A percentile compares a stretch with the other conserved stretches of the same genome.
Conservation (phyloP, 2,329 filamentous ascomycete genomes). For the Escovopsis sp. region DNA sequence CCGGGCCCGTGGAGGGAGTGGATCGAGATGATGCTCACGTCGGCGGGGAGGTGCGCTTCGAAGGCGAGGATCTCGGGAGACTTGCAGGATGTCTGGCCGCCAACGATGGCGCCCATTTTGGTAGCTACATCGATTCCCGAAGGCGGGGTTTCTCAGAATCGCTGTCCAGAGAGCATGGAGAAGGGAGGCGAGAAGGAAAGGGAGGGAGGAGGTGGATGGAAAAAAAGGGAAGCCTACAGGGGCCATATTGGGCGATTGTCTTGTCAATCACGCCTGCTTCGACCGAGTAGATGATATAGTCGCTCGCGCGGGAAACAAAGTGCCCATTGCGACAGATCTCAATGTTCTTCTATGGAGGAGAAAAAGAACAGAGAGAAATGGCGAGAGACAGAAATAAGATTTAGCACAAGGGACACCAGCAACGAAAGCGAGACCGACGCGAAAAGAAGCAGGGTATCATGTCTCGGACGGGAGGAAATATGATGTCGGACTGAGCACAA, state of each 20-base stretch:
- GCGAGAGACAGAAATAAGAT: not conserved
- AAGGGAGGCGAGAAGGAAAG: conserved; percentile 4
- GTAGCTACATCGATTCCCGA: conserved; percentile 53
- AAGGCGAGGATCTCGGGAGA: conserved; percentile 91
- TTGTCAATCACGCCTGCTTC: conserved; percentile 81
- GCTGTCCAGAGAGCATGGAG: not conserved
- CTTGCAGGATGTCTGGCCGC: conserved; percentile 96
- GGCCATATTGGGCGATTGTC: conserved; percentile 78
- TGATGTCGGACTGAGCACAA: conserved; percentile 4
- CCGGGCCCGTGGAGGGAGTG: conserved; percentile 92
- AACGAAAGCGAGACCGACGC: no score
- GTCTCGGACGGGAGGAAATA: no score
- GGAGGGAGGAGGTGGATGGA: not conserved
- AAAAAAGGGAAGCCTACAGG: conserved; percentile 57
- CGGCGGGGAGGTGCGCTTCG: conserved; percentile 68
- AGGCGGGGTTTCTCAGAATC: not conserved
- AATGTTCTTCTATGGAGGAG: conserved; percentile 47
- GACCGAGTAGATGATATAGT: conserved; percentile 98
- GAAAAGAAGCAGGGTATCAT: no score
- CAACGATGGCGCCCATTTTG: conserved; percentile 87
- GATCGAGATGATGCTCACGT: conserved; percentile 88
- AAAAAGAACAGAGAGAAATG: conserved; percentile 5
- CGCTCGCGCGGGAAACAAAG: conserved; percentile 86
- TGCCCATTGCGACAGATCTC: conserved; percentile 89
- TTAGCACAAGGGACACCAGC: not conserved